Conservation (phyloP, 2,329 filamentous ascomycete species). For the Lachnellula cervina region DNA sequence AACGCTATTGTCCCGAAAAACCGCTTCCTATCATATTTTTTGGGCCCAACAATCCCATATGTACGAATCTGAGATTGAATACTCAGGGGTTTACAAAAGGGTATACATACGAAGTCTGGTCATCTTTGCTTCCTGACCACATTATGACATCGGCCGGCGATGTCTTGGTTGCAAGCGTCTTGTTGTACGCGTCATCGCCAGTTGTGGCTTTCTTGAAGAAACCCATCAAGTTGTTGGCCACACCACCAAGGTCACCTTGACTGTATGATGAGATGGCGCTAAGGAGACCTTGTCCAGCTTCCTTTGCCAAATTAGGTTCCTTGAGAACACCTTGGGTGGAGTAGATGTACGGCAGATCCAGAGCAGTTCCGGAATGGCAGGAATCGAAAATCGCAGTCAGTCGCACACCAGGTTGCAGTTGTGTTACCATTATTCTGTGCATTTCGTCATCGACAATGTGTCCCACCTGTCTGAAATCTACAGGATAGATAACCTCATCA, state of each 20-base stretch:
- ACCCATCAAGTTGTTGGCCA: constrained; percentile 70
- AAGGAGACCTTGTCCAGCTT: constrained; percentile 52
- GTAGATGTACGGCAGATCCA: constrained; percentile 63
- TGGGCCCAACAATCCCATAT: constrained; percentile 51
- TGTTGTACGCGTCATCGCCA: constrained; percentile 72
- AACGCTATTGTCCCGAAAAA: constrained; percentile 39
- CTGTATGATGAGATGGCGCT: constrained; percentile 58
- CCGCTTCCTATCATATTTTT: constrained; percentile 53
- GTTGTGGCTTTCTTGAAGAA: constrained; percentile 82
- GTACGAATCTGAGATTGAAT: constrained; percentile 61
- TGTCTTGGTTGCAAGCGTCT: constrained; percentile 81
- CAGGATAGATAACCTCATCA: constrained; percentile 78
- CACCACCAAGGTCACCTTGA: constrained; percentile 76
- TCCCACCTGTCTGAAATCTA: constrained; percentile 70
- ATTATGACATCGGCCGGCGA: constrained; percentile 92
- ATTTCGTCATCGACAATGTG: constrained; percentile 81
- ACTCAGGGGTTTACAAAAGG: constrained; percentile 47
- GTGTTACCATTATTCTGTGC: constrained; percentile 69
- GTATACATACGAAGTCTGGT: constrained; percentile 76
- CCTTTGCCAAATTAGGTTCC: constrained; percentile 42
- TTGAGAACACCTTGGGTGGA: constrained; percentile 42
- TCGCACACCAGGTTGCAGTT: constrained; percentile 76
- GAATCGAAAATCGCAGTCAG: constrained; percentile 64
- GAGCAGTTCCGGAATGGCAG: constrained; percentile 59
- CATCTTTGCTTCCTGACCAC: constrained; percentile 95